Conservation (phyloP, 2,329 filamentous ascomycete species). For the Gnomoniopsis sp. region DNA sequence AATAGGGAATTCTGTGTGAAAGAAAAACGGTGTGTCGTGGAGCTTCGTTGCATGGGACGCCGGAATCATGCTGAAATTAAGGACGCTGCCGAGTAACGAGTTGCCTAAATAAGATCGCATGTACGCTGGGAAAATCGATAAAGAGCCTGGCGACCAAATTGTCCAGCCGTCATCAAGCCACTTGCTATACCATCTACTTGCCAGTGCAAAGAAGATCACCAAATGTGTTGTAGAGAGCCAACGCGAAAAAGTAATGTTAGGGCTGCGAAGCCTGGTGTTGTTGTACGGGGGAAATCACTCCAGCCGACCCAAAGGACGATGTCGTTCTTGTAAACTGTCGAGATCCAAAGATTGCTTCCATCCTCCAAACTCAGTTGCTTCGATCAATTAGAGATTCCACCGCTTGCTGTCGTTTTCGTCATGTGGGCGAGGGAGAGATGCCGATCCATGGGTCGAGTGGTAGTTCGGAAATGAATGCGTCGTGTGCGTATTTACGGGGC, state of each 20-base stretch:
- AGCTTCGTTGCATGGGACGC: not conserved
- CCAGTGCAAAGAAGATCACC: not conserved
- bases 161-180: conserved; percentile 3
- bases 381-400: conserved; percentile 6
- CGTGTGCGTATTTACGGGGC: conserved; percentile 17
- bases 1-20: not conserved
- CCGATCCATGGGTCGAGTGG: conserved; percentile 14
- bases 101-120: not conserved
- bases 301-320: conserved; percentile 13
- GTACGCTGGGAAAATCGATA: not conserved
- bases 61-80: not conserved
- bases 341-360: not conserved
- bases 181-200: conserved; percentile 10
- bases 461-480: conserved; percentile 21
- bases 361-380: not conserved
- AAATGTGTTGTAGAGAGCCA: conserved; percentile 6
- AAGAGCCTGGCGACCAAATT: not conserved
- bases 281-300: conserved; percentile 15
- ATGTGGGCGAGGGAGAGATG: conserved; percentile 17
- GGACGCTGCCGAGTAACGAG: not conserved
- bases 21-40: not conserved
- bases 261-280: conserved; percentile 16
- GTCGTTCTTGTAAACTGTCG: not conserved
- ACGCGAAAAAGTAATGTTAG: conserved; percentile 3
- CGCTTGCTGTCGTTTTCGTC: conserved; percentile 15